Conservation (phyloP, 2,329 filamentous ascomycete genomes). For the Sporothrix mexicana region DNA sequence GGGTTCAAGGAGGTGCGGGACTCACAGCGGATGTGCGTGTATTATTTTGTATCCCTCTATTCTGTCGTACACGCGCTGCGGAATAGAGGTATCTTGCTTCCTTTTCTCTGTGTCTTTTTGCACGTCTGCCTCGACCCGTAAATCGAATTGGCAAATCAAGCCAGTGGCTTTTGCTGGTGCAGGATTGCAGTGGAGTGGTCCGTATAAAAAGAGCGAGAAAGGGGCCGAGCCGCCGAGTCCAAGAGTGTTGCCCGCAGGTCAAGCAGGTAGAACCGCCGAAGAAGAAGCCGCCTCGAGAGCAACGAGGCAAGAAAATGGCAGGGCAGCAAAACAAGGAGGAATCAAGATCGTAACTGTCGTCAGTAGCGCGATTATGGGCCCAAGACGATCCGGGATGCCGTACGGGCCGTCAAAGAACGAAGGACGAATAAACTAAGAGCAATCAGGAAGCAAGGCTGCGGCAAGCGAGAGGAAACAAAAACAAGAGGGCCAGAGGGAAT, state of each 20-base stretch:
- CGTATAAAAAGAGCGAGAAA: slow-evolving; percentile 34
- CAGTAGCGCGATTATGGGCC: slow-evolving; percentile 13
- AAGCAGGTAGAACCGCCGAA: slow-evolving; percentile 17
- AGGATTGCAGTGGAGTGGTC: slow-evolving; percentile 21
- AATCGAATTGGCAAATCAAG: slow-evolving; percentile 28
- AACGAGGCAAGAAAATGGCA: background rate
- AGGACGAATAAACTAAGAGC: background rate
- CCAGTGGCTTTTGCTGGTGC: slow-evolving; percentile 11
- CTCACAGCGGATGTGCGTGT: slow-evolving; percentile 17
- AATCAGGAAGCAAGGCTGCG: too few species aligned
- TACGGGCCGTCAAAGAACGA: slow-evolving; percentile 7
- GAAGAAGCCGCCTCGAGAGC: slow-evolving; percentile 18
- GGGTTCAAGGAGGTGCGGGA: background rate
- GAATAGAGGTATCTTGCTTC: background rate
- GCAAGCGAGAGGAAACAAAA: background rate
- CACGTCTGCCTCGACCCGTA: background rate
- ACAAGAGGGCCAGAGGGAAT: slow-evolving; percentile 10
- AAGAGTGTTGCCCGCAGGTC: slow-evolving; percentile 7
- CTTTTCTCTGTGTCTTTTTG: background rate
- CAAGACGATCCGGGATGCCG: slow-evolving; percentile 20
- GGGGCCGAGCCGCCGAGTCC: slow-evolving; percentile 32
- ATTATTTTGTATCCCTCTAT: background rate
- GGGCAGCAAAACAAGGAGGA: background rate
- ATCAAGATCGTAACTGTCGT: slow-evolving; percentile 21
- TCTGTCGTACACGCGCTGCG: slow-evolving; percentile 10